phyloP scores from a whole-genome alignment of 2,329 filamentous ascomycete genomes.

The Lachnellula willkommii region DNA sequence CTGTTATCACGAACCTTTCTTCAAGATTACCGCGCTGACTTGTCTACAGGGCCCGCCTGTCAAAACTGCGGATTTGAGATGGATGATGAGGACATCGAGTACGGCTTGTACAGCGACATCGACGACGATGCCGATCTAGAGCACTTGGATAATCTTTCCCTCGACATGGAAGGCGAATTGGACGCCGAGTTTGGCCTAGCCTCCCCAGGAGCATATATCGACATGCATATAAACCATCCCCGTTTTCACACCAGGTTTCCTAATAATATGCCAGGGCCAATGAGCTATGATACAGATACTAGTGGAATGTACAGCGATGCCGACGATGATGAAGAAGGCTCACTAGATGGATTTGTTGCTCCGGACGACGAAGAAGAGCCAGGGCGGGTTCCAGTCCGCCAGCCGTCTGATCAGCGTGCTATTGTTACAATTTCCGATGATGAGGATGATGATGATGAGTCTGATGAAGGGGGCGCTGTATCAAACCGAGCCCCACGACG shows the following conservation, averaged over 20 bases:
- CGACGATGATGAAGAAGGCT: slow-evolving; percentile 26
- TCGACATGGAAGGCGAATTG: slow-evolving; percentile 10
- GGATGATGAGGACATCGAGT: slow-evolving; percentile 38
- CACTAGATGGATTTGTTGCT: slow-evolving; percentile 28
- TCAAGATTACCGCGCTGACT: neutral
- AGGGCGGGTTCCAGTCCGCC: slow-evolving; percentile 1
- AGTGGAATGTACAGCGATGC: slow-evolving; percentile 15
- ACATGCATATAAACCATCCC: slow-evolving; percentile 5
- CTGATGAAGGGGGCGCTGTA: slow-evolving; percentile 29
- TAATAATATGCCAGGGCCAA: neutral
- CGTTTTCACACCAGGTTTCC: slow-evolving; percentile 5
- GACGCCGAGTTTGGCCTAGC: slow-evolving; percentile 5
- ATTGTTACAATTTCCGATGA: slow-evolving; percentile 25
- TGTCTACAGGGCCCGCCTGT: slow-evolving; percentile 42
- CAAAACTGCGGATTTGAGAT: slow-evolving; percentile 48
- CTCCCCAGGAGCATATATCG: slow-evolving; percentile 5
- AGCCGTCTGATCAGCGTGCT: neutral
- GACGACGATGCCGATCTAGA: slow-evolving; percentile 41
- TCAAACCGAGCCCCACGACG: slow-evolving; percentile 22
- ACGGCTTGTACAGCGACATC: slow-evolving; percentile 33
- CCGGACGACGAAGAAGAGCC: slow-evolving; percentile 23
- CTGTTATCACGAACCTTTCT: neutral
- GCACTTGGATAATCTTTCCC: slow-evolving; percentile 17
- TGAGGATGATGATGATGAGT: slow-evolving; percentile 29
- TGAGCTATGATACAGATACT: slow-evolving; percentile 10